Base-by-base conservation (phyloP, 2,329 filamentous ascomycete genomes). In the Fusarium robinianum region DNA sequence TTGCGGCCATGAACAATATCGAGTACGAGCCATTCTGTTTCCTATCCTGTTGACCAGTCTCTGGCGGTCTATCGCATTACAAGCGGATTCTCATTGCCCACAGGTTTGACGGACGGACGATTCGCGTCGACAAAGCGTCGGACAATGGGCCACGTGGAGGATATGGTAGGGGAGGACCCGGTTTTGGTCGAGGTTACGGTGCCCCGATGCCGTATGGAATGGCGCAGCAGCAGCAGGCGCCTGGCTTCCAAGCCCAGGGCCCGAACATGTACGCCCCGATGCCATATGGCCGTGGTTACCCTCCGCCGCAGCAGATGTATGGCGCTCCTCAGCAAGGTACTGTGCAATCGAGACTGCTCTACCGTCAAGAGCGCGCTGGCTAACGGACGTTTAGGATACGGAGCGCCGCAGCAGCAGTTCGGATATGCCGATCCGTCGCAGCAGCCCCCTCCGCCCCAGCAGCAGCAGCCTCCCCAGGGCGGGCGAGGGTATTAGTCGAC, bases 111-210 rank as follows among this genome's bases (percentile, higher is more conserved):
- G 92, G 92, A 55, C 89, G 92, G 61, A 84, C 82, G 56, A 96
- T 99, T 68, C 90, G 92, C 60, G 92, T 99, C 56, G 92, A 97
- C 74, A 95, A 91, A 72, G 94, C 91, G 51, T 91, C 90, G 46
- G 91, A 96, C 70, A 85, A 84, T 57, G 81, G 82, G 32, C 76
- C 82, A 32, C 79, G 82, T 44, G 68, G 72, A 43, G 71, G 75
- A 17, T 66, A 64, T 43, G 69, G 68, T 22, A 64, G 68, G 42
- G 63, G 67, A 39, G 66, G 71, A 23, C 65, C 67, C 29, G 68
- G 72, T 32, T 59, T 47, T 10, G 53, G 56, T 42, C 41, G 72
- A 49, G 70, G 72, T 33, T 80, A 78, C 51, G 71, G 70, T 25
- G 67, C 67, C 18, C 72, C 65, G 22, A 61, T 64, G 53, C 58